A percentile compares a stretch with the other conserved stretches of the same genome.
phyloP scores from a whole-genome alignment of 1,139 yeast genomes.

The Saccharomycopsis hybrid region DNA sequence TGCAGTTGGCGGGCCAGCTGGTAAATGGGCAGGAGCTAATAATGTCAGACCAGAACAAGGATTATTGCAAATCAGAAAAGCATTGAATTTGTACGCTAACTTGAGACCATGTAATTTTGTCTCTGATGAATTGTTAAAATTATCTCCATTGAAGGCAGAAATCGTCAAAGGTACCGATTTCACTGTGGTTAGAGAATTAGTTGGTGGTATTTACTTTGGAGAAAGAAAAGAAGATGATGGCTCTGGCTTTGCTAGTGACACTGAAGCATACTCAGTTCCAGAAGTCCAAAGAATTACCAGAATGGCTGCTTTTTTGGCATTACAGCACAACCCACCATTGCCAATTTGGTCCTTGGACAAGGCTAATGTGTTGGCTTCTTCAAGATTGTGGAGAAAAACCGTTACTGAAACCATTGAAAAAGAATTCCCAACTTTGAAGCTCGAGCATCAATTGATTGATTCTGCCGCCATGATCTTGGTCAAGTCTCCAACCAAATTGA shows the following conservation, averaged over 20 bases:
- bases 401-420: constrained; percentile 76
- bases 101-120: constrained; percentile 94
- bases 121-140: constrained; percentile 74
- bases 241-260: constrained; percentile 74
- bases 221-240: constrained; percentile 90
- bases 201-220: constrained; percentile 97
- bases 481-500: constrained; percentile 81
- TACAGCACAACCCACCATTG: constrained; percentile 86
- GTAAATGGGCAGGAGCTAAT: constrained; percentile 77
- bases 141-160: constrained; percentile 82
- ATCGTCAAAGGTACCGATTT: constrained; percentile 86
- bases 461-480: constrained; percentile 97
- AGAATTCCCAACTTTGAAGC: constrained; percentile 78
- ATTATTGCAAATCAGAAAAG: constrained; percentile 86
- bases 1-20: constrained; percentile 90
- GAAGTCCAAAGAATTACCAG: constrained; percentile 94
- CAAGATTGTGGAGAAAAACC: constrained; percentile 92
- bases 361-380: constrained; percentile 94
- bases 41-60: constrained; percentile 99
- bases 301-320: constrained; percentile 96
- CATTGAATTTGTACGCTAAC: constrained; percentile 88
- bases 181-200: constrained; percentile 89
- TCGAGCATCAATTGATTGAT: constrained; percentile 93
- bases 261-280: constrained; percentile 82
- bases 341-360: constrained; percentile 96